Evolutionary conservation across 768 basidiomycete genomes (phyloP).

Genomic region (Pisolithus albus): DNA sequence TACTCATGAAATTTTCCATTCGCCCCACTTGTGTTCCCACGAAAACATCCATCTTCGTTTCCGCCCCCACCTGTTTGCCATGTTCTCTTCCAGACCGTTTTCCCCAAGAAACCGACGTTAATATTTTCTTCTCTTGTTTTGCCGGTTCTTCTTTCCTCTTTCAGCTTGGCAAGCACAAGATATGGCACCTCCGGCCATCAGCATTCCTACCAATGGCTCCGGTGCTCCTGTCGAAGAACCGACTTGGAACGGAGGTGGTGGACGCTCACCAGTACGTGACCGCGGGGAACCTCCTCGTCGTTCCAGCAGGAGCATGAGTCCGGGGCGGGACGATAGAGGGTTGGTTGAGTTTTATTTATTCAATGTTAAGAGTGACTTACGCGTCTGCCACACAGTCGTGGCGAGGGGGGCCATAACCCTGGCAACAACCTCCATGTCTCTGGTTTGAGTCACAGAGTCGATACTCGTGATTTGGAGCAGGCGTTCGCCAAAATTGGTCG

Average conservation of each 20-base stretch:
- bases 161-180: conserved; percentile 84
- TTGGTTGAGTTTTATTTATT: conserved; percentile 28
- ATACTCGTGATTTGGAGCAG: conserved; percentile 82
- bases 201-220: conserved; percentile 54
- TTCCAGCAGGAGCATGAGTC: conserved; percentile 77
- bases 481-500: conserved; percentile 85
- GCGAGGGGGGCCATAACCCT: conserved; percentile 42
- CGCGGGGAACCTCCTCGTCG: conserved; percentile 50
- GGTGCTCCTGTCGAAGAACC: conserved; percentile 46
- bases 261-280: conserved; percentile 38
- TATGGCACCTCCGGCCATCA: conserved; percentile 67
- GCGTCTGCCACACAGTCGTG: conserved; percentile 9
- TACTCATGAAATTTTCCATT: conserved; percentile 12
- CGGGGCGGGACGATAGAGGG: conserved; percentile 54
- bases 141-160: conserved; percentile 19
- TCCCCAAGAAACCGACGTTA: conserved; percentile 35
- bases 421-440: conserved; percentile 65
- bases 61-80: not conserved
- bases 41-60: not conserved
- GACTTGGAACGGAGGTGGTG: conserved; percentile 41
- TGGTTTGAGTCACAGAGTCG: conserved; percentile 52
- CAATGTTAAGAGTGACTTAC: not conserved
- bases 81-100: conserved; percentile 27
- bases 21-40: not conserved
- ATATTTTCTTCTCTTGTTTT: conserved; percentile 22